Base-by-base conservation (phyloP, 164 flowering plant genomes). In the Pachysandra terminalis region DNA sequence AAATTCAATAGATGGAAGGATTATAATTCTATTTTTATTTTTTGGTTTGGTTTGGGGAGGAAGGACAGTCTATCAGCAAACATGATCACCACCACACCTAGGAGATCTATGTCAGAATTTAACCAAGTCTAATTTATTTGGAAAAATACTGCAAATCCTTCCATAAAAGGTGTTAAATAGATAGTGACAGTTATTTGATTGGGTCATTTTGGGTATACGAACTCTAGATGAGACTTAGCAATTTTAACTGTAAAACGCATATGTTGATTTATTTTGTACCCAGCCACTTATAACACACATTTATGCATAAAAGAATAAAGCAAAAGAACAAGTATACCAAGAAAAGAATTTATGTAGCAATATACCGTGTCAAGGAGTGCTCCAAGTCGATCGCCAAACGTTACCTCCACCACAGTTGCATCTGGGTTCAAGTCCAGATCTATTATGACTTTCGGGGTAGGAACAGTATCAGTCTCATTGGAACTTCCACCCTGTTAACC, bases 311-410 rank as follows among this genome's bases (percentile, higher is more conserved):
- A 54, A 41, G 25, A 25, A 0, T 22, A 25, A 17, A 23, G 21
- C 1, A 52, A 22, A n/a, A n/a, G n/a, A 9, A 59, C 58, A 24
- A 54, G 25, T 66, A 55, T n/a, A 12, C 0, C 10, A 12, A 21
- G 12, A 21, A 5, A 27, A 19, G 45, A 27, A 59, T 10, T 0
- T 19, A 65, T 27, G 1, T 37, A 48, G 72, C 19, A 23, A 28
- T 64, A 64, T 90, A 92, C 98, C 32, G 98, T 95, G 75, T 95
- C 97, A 57, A 92, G 82, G 58, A 95, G 96, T 63, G 96, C 96
- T 52, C 98, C 98, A 66, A 95, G 96, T 53, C 98, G 96, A 69
- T 95, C 93, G 0, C 98, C 98, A 66, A 95, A 95, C 53, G 98
- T 92, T 67, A 95, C 80, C 82, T 95, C 94, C 75, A 95, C 92